Percentiles rank a stretch among this genome's conserved stretches.
These are phyloP conservation scores for Deinandra increscens DNA, from an alignment of 129 eudicot genomes.

Conservation along the genomic window DNA sequence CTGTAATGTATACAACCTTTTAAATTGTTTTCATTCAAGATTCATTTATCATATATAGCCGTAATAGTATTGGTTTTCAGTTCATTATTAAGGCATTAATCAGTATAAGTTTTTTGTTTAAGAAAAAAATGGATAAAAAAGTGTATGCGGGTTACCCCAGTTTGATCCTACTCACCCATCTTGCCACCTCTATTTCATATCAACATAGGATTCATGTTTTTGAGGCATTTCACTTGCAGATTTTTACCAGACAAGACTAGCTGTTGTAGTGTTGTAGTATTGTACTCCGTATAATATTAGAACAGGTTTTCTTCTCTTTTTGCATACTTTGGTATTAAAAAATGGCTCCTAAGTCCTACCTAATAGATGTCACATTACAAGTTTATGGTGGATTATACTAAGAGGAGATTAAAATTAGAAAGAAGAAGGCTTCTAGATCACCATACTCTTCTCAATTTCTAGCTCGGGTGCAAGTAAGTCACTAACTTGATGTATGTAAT, in stretches of 20 bases:
- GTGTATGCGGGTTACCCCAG: neutral
- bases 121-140: neutral
- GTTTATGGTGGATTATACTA: too few relatives aligned
- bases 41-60: neutral
- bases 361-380: slow-evolving; percentile 14
- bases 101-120: neutral
- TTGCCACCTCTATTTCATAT: neutral
- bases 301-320: slow-evolving; percentile 2
- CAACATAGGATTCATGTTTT: neutral
- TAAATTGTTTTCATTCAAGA: neutral
- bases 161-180: neutral
- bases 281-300: neutral
- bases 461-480: too few relatives aligned
- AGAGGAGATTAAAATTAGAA: too few relatives aligned
- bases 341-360: neutral
- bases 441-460: too few relatives aligned
- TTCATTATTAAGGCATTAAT: neutral
- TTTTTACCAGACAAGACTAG: neutral
- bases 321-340: neutral
- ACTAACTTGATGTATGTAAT: too few relatives aligned
- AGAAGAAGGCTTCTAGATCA: too few relatives aligned
- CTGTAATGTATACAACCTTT: neutral
- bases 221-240: neutral
- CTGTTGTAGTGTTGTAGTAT: neutral
- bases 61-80: neutral